These are phyloP conservation scores for Nannizziopsis arthrosporioides DNA, from an alignment of 2,329 filamentous ascomycete species.

Conservation along the genomic window DNA sequence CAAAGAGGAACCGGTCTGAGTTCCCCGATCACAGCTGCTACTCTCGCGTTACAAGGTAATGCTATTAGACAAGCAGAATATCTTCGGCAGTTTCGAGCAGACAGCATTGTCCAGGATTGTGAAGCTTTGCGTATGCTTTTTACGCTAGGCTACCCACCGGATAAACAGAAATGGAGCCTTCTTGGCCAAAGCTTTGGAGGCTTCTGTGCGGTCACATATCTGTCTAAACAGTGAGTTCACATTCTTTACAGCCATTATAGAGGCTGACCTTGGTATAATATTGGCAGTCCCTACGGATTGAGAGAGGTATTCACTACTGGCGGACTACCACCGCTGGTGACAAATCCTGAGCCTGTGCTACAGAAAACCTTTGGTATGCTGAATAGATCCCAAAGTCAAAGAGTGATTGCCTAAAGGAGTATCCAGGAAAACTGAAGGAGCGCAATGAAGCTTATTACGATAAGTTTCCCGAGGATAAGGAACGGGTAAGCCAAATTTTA, in stretches of 20 bases:
- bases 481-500: slow-evolving; percentile 55
- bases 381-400: slow-evolving; percentile 2
- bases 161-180: slow-evolving; percentile 68
- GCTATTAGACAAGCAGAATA: slow-evolving; percentile 62
- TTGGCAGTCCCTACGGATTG: slow-evolving; percentile 53
- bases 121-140: slow-evolving; percentile 72
- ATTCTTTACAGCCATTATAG: background rate
- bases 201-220: slow-evolving; percentile 72
- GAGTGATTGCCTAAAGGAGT: background rate
- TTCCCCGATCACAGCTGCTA: slow-evolving; percentile 63
- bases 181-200: slow-evolving; percentile 90
- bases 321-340: slow-evolving; percentile 66
- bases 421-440: slow-evolving; percentile 49
- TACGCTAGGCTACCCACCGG: slow-evolving; percentile 55
- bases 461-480: slow-evolving; percentile 74
- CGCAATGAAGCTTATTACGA: slow-evolving; percentile 69
- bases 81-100: slow-evolving; percentile 72
- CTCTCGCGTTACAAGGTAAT: slow-evolving; percentile 54
- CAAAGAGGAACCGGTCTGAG: slow-evolving; percentile 82
- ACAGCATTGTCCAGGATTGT: slow-evolving; percentile 79
- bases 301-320: slow-evolving; percentile 76
- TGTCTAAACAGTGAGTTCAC: slow-evolving; percentile 54
- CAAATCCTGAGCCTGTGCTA: slow-evolving; percentile 64
- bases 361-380: slow-evolving; percentile 50
- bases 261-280: background rate